A percentile compares a stretch with the other conserved stretches of the same genome.
Evolutionary conservation across 805 yeast genomes (phyloP).

Genomic region (Pichia californica): DNA sequence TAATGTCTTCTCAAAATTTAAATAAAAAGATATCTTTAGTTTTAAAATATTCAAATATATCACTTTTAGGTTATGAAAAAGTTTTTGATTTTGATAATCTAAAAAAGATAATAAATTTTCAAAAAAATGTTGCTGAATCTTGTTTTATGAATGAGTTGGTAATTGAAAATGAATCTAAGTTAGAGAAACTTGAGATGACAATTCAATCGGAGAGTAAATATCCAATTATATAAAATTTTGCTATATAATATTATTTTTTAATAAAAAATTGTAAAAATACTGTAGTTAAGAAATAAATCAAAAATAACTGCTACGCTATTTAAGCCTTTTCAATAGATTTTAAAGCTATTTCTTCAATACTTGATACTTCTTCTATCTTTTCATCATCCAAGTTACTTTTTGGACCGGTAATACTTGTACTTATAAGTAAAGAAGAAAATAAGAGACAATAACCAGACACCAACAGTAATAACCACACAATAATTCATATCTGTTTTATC

Average conservation of each 20-base stretch:
- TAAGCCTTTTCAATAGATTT: too few relatives aligned
- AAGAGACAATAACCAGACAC: slow-evolving; percentile 21
- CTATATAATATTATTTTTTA: too few relatives aligned
- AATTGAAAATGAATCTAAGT: neutral
- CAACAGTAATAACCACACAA: slow-evolving; percentile 29
- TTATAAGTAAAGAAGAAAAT: slow-evolving; percentile 19
- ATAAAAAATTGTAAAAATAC: too few relatives aligned
- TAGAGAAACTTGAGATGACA: neutral
- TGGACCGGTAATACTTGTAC: slow-evolving; percentile 23
- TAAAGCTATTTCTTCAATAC: slow-evolving; percentile 9
- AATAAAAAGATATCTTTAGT: slow-evolving; percentile 24
- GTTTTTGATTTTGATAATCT: slow-evolving; percentile 35
- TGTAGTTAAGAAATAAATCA: too few relatives aligned
- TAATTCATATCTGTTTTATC: slow-evolving; percentile 30
- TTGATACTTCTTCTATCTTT: slow-evolving; percentile 4
- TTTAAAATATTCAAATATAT: slow-evolving; percentile 33
- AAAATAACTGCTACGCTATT: too few relatives aligned
- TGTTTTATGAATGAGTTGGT: neutral
- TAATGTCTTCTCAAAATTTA: neutral
- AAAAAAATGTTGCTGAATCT: slow-evolving; percentile 30
- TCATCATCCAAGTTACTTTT: slow-evolving; percentile 16
- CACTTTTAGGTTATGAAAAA: slow-evolving; percentile 40
- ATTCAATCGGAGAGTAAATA: neutral
- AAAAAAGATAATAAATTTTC: slow-evolving; percentile 34
- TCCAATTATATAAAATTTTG: too few relatives aligned